These are phyloP conservation scores for Cymodocea nodosa DNA, from an alignment of 116 monocot genomes.

Conservation along the genomic window DNA sequence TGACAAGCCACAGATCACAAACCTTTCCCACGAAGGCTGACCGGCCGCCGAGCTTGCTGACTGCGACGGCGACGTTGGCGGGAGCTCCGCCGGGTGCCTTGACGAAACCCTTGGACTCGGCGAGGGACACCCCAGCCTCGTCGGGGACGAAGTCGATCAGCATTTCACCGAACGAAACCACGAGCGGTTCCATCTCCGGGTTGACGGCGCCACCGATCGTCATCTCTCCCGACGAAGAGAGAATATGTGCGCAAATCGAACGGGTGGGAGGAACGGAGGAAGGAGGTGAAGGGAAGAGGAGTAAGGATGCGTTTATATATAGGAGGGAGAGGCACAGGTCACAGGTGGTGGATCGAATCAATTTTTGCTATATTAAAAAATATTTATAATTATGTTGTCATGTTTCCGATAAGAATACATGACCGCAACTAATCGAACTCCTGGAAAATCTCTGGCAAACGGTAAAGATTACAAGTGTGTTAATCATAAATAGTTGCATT, in stretches of 20 bases:
- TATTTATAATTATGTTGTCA: background rate
- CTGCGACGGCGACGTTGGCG: slow-evolving; percentile 67
- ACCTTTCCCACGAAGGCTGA: slow-evolving; percentile 74
- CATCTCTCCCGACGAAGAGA: slow-evolving; percentile 6
- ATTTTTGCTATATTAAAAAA: background rate
- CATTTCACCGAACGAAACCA: slow-evolving; percentile 61
- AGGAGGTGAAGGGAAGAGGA: background rate
- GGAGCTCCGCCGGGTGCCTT: slow-evolving; percentile 72
- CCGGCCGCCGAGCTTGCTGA: slow-evolving; percentile 57
- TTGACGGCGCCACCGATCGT: background rate
- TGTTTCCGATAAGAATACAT: background rate
- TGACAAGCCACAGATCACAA: no score
- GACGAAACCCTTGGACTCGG: slow-evolving; percentile 53
- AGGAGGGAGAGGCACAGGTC: no score
- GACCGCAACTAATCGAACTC: no score
- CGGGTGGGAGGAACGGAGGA: no score
- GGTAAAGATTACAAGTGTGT: no score
- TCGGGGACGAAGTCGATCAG: slow-evolving; percentile 75
- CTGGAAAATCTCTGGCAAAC: no score
- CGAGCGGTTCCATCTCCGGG: slow-evolving; percentile 9
- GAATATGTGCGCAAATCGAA: background rate
- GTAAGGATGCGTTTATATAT: background rate
- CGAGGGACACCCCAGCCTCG: slow-evolving; percentile 57
- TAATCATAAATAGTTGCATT: no score
- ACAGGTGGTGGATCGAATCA: no score